Percentiles rank a stretch among this genome's conserved stretches.
Evolutionary conservation across 2,329 filamentous ascomycete species (phyloP).

Genomic region (Xylaria sp.): DNA sequence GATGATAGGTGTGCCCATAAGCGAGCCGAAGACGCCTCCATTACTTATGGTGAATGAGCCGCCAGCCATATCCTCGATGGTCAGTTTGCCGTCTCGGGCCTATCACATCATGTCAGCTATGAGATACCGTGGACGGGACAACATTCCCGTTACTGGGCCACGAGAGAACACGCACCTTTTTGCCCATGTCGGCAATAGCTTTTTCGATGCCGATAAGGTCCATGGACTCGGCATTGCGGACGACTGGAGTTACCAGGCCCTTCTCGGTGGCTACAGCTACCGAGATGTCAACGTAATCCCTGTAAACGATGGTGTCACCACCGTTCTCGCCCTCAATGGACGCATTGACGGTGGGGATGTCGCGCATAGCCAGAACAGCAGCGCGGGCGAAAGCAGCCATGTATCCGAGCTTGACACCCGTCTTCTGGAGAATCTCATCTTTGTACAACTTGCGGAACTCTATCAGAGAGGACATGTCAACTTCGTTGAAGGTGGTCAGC

Average conservation of each 20-base stretch:
- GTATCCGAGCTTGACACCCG: slow-evolving; percentile 97
- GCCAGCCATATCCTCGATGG: slow-evolving; percentile 98
- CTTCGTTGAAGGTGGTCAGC: slow-evolving; percentile 98
- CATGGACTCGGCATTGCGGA: slow-evolving; percentile 90
- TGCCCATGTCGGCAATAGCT: slow-evolving; percentile 91
- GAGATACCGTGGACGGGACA: slow-evolving; percentile 29
- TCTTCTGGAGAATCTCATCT: slow-evolving; percentile 95
- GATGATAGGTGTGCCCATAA: slow-evolving; percentile 99
- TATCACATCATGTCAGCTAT: slow-evolving; percentile 50
- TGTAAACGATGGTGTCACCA: slow-evolving; percentile 97
- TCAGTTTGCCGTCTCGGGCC: slow-evolving; percentile 95
- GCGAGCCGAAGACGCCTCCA: slow-evolving; percentile 93
- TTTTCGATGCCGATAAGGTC: slow-evolving; percentile 91
- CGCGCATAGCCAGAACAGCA: slow-evolving; percentile 89
- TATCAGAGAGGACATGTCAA: slow-evolving; percentile 98
- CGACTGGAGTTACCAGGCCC: slow-evolving; percentile 94
- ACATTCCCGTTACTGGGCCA: not conserved
- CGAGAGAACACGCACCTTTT: slow-evolving; percentile 73
- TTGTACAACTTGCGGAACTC: slow-evolving; percentile 98
- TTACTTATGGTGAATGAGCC: slow-evolving; percentile 99
- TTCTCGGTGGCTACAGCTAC: slow-evolving; percentile 98
- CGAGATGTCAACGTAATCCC: slow-evolving; percentile 97
- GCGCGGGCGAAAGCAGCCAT: slow-evolving; percentile 98
- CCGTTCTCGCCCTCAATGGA: slow-evolving; percentile 96
- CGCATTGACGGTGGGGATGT: slow-evolving; percentile 93